Base-by-base conservation (phyloP, 768 basidiomycete species). In the Boletus fagicola region DNA sequence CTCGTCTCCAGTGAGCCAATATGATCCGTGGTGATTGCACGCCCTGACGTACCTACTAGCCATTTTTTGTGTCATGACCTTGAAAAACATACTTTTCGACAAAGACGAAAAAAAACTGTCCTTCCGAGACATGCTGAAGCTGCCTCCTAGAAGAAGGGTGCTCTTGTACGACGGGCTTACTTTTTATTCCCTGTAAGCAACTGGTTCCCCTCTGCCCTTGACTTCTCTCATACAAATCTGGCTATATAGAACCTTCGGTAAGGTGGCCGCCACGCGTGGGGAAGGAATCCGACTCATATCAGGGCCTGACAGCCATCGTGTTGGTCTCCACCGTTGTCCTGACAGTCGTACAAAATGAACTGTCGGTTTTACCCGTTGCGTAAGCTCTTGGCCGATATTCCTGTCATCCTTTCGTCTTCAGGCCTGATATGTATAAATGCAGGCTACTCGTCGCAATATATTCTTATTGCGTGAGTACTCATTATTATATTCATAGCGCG, bases 391-490 rank as follows among this genome's bases (percentile, higher is more conserved):
- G 33, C 6, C 16, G 20, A 1, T 18, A 11, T 26, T 26, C 24
- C 11, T 46, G 26, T 33, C 31, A 40, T 51, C 12, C n/a, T 20
- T 28, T 26, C 10, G 30, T 28, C 26, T 20, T 31, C 15, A 5
- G 30, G 33, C 51, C 51, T 65, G 26, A 60, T 56, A 46, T 49
- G 18, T 42, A 47, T 49, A 20, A n/a, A 45, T 45, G 11, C 47
- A 67, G 65, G 26, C 24, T 57, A 0, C 63, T 67, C 4, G 31
- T 67, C 9, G 56, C 60, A 1, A 49, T 48, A 15, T 67, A 67
- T 53, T 62, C 64, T 0, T 66, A 62, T 28, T 68, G 65, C 20
- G 65, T 67, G 55, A 53, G 66, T 62, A 56, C 22, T 2, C 8
- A n/a, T 1, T 15, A 13, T 12, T 16, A 22, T 46, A 44, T 31